Base-by-base conservation (phyloP, 192 early-diverging fungal species). In the Entomortierella lignicola region DNA sequence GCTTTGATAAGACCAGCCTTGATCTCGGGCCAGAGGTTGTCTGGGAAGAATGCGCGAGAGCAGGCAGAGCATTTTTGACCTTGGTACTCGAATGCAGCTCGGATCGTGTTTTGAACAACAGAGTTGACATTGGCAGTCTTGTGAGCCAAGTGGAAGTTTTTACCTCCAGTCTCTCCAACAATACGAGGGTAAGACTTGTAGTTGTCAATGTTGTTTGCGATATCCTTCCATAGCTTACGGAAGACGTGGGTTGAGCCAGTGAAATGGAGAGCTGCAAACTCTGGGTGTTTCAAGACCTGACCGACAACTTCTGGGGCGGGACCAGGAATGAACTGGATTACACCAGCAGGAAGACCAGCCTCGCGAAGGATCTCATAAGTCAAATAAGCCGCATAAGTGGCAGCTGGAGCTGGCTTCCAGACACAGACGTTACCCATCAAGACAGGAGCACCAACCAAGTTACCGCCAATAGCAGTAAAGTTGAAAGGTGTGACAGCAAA, bases 51-150 rank as follows among this genome's bases (percentile, higher is more conserved):
- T 67, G 85, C 86, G 55, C 97, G 93, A 60, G 95, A 97, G 71
- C 92, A 94, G 27, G 98, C 98, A 60, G 95, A 96, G 86, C 98
- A 99, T 87, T 99, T 99, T 83, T 99, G 98, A 41, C 98, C 98
- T 80, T 94, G 92, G 92, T 93, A 99, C 88, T 99, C 98, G 80
- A 99, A 99, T 0, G 94, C 88, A 15, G 89, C 91, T 54, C 98
- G 92, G 71, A 99, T 91, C 34, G 98, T 98, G 82, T 95, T 92
- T 69, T 92, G 63, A 69, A 93, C 98, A 20, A 94, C 96, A 50
- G 90, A 87, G 39, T 84, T 85, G 32, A 92, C 83, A 82, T 94
- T 91, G 44, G 91, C 95, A 52, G 81, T 73, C 72, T 93, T 87
- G 84, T 98, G 96, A 50, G 97, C 77, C 60, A 99, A 82, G 77